These are phyloP conservation scores for Paraphoma chrysanthemicola DNA, from an alignment of 2,329 filamentous ascomycete genomes.

Conservation along the genomic window DNA sequence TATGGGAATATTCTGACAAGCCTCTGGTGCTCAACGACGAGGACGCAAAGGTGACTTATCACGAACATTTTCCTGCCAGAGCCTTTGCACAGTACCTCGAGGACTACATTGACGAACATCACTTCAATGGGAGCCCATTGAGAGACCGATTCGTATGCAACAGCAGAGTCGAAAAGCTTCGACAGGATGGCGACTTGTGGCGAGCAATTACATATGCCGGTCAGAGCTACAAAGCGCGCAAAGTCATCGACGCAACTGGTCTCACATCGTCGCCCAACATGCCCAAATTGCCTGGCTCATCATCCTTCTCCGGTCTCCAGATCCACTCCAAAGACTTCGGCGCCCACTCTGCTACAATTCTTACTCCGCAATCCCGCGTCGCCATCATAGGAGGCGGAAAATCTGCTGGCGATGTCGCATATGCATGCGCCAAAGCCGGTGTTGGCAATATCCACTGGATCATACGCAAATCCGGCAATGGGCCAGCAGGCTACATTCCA, in stretches of 20 bases:
- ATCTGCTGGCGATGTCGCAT: no score
- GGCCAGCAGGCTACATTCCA: no score
- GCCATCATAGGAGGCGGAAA: no score
- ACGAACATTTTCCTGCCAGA: conserved; percentile 29
- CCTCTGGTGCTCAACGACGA: conserved; percentile 17
- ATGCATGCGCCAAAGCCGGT: no score
- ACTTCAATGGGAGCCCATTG: conserved; percentile 21
- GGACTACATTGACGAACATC: conserved; percentile 29
- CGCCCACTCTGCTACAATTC: no score
- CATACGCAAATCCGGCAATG: no score
- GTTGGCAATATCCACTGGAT: no score
- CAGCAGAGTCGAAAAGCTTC: conserved; percentile 20
- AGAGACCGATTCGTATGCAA: conserved; percentile 21
- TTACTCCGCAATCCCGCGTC: no score
- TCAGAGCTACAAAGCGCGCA: conserved; percentile 9
- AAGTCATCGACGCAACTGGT: conserved; percentile 31
- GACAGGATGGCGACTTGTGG: conserved; percentile 10
- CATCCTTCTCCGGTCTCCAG: conserved; percentile 20
- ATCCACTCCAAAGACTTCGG: no score
- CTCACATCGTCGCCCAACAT: conserved; percentile 29
- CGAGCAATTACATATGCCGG: neutral
- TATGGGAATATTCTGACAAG: conserved; percentile 32
- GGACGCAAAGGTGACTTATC: conserved; percentile 10
- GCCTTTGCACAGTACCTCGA: conserved; percentile 32
- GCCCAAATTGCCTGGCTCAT: conserved; percentile 34